Conservation (phyloP, 169 alveolate species). For the Neospora caninum region DNA sequence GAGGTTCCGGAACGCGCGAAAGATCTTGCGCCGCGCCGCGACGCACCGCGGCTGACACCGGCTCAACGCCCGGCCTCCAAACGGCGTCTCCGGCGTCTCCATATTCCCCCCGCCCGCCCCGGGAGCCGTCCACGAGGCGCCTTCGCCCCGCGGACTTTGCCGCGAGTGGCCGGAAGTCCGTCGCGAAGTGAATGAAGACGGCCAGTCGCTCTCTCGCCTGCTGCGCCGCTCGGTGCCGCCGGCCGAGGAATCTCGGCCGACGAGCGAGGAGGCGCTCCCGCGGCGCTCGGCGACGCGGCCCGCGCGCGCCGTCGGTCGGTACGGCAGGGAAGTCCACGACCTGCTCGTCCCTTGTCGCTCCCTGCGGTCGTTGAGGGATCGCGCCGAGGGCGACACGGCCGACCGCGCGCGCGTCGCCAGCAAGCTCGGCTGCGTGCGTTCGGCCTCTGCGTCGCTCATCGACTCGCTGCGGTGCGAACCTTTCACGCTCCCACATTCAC, state of each 20-base stretch:
- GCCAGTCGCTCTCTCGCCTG: too few species aligned
- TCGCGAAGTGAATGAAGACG: too few species aligned
- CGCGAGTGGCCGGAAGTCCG: too few species aligned
- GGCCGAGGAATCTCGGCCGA: not conserved
- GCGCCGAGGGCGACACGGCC: not conserved
- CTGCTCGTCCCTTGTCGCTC: not conserved
- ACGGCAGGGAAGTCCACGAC: not conserved
- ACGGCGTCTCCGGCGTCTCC: not conserved
- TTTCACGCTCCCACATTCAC: constrained; percentile 9
- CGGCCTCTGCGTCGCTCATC: not conserved
- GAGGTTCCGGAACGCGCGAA: not conserved
- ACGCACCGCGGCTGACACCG: not conserved
- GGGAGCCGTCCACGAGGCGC: not conserved
- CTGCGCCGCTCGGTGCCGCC: not conserved
- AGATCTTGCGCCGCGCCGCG: not conserved
- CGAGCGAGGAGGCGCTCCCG: not conserved
- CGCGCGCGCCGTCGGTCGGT: not conserved
- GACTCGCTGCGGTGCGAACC: not conserved
- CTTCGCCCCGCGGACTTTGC: not conserved
- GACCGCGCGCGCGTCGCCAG: not conserved
- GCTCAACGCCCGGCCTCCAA: not conserved
- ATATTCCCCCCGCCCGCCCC: not conserved
- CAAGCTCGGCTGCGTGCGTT: not conserved
- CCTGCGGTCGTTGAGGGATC: not conserved
- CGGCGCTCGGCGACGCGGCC: not conserved